Percentiles rank a stretch among this genome's conserved stretches.
Evolutionary conservation across 371 early-diverging fungal genomes (phyloP).

Genomic region (Actinomortierella ambigua): DNA sequence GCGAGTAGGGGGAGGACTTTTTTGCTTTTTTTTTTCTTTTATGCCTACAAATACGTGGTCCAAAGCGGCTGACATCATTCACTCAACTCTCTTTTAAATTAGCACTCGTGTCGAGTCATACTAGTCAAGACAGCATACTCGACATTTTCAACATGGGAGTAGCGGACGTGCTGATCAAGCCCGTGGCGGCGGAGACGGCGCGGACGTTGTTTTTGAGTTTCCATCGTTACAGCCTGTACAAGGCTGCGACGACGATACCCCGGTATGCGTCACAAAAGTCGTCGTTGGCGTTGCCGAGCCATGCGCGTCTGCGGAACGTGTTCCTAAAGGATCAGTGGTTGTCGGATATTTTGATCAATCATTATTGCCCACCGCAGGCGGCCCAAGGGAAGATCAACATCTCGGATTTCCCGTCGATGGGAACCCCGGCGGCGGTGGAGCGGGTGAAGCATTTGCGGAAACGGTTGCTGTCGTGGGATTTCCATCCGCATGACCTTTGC

Average conservation of each 20-base stretch:
- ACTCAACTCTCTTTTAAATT: not conserved
- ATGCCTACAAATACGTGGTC: slow-evolving; percentile 47
- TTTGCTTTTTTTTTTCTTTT: slow-evolving; percentile 7
- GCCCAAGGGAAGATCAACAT: slow-evolving; percentile 30
- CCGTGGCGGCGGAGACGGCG: slow-evolving; percentile 54
- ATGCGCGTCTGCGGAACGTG: slow-evolving; percentile 33
- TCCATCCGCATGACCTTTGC: slow-evolving; percentile 67
- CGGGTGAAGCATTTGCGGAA: slow-evolving; percentile 49
- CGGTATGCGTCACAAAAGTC: slow-evolving; percentile 38
- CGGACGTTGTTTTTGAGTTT: slow-evolving; percentile 56
- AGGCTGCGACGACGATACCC: slow-evolving; percentile 36
- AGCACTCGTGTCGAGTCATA: slow-evolving; percentile 24
- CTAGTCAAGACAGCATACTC: slow-evolving; percentile 28
- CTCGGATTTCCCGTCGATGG: slow-evolving; percentile 33
- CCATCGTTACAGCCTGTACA: slow-evolving; percentile 37
- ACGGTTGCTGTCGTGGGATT: slow-evolving; percentile 67
- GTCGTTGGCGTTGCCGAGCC: slow-evolving; percentile 28
- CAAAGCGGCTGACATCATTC: slow-evolving; percentile 29
- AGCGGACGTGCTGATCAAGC: slow-evolving; percentile 59
- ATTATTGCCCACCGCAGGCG: slow-evolving; percentile 29
- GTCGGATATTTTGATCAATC: slow-evolving; percentile 34
- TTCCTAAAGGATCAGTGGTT: slow-evolving; percentile 46
- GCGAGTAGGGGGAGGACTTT: too few relatives aligned
- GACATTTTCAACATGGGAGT: slow-evolving; percentile 57
- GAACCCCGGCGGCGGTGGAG: slow-evolving; percentile 39